Evolutionary conservation across 2,329 filamentous ascomycete species (phyloP).

Genomic region (Myriosclerotinia curreyana): DNA sequence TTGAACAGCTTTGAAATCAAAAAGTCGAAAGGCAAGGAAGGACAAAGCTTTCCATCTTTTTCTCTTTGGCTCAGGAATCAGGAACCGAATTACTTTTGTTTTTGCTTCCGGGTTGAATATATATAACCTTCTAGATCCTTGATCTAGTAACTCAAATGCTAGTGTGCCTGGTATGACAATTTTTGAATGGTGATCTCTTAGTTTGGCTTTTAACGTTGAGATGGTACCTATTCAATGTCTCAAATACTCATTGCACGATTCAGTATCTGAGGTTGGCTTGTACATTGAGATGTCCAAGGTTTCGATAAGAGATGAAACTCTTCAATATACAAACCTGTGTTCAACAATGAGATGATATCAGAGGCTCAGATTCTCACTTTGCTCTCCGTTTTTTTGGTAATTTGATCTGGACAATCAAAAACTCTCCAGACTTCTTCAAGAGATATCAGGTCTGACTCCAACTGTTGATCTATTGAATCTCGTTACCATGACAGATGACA

Average conservation of each 20-base stretch:
- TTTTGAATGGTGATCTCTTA: not conserved
- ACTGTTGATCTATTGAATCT: not conserved
- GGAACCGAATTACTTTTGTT: not conserved
- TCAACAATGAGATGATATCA: not conserved
- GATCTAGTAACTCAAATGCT: no score
- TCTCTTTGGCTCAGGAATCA: no score
- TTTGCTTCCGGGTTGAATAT: no score
- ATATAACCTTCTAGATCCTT: not conserved
- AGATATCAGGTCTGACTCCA: no score
- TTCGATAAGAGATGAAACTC: not conserved
- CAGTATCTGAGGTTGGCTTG: not conserved
- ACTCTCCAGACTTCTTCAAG: no score
- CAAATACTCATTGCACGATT: not conserved
- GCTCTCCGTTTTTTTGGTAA: no score
- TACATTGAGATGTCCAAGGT: not conserved
- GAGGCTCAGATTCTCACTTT: not conserved
- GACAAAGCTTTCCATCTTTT: not conserved
- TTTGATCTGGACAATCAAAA: no score
- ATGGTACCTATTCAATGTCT: no score
- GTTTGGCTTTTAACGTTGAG: not conserved
- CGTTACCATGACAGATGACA: not conserved
- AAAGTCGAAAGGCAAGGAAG: not conserved
- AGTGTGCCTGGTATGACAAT: not conserved
- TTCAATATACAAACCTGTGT: not conserved
- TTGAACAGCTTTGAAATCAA: not conserved